A percentile compares a stretch with the other conserved stretches of the same genome.
Evolutionary conservation across 148 eudicot genomes (phyloP).

Genomic region (Nepenthes mirabilis): DNA sequence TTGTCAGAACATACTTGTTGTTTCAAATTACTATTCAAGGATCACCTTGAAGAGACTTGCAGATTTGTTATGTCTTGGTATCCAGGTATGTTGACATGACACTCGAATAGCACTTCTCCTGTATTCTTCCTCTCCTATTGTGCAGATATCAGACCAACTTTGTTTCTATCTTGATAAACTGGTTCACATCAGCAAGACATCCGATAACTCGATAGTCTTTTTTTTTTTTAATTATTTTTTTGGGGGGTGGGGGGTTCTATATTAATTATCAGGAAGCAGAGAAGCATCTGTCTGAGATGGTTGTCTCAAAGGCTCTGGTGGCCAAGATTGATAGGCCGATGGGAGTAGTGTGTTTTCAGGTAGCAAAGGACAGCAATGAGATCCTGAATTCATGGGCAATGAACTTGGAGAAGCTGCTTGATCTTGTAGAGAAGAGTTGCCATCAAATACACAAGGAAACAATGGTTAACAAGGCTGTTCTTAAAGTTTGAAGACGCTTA

Average conservation of each 20-base stretch:
- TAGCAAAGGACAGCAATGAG: slow-evolving; percentile 74
- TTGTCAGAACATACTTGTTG: slow-evolving; percentile 78
- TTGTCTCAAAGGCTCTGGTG: slow-evolving; percentile 69
- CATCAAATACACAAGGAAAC: slow-evolving; percentile 98
- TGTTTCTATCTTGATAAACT: not conserved
- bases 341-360: slow-evolving; percentile 72
- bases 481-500: slow-evolving; percentile 31
- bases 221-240: too few species aligned
- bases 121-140: not conserved
- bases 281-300: slow-evolving; percentile 91
- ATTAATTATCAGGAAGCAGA: slow-evolving; percentile 58
- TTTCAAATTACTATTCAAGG: slow-evolving; percentile 79
- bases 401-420: slow-evolving; percentile 88
- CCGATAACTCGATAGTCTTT: too few species aligned
- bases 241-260: too few species aligned
- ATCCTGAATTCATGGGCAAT: slow-evolving; percentile 79
- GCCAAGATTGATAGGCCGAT: slow-evolving; percentile 79
- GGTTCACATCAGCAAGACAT: too few species aligned
- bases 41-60: slow-evolving; percentile 80
- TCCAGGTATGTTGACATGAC: slow-evolving; percentile 37
- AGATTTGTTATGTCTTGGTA: slow-evolving; percentile 57
- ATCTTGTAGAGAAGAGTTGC: slow-evolving; percentile 96
- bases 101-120: not conserved
- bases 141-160: not conserved
- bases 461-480: slow-evolving; percentile 84